Conservation (phyloP, 208 protist genomes). For the Trypanosoma avium region DNA sequence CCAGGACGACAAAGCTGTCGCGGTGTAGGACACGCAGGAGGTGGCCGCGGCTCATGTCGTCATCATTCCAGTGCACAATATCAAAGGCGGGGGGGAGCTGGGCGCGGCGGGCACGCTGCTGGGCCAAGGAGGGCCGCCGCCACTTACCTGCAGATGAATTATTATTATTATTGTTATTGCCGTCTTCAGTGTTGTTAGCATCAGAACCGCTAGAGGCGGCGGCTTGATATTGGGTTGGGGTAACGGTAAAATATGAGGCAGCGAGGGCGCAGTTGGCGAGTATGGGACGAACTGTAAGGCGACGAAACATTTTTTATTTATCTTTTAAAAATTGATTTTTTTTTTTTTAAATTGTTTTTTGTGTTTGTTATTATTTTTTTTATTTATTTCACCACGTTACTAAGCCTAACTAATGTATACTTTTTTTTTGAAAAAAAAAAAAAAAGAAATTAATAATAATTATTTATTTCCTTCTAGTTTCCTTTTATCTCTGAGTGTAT, state of each 20-base stretch:
- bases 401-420: too few species aligned
- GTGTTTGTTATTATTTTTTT: not conserved
- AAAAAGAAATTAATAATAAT: too few species aligned
- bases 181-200: not conserved
- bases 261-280: conserved; percentile 2
- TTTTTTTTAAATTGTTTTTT: not conserved
- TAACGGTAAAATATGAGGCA: conserved; percentile 6
- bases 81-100: conserved; percentile 77
- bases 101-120: conserved; percentile 33
- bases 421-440: too few species aligned
- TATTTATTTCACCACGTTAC: not conserved
- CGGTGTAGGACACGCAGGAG: conserved; percentile 78
- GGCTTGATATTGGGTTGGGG: conserved; percentile 21
- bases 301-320: conserved; percentile 38
- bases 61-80: conserved; percentile 86
- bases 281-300: conserved; percentile 11
- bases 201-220: conserved; percentile 9
- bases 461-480: too few species aligned
- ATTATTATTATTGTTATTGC: conserved; percentile 21
- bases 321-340: not conserved
- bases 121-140: conserved; percentile 22
- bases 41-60: conserved; percentile 56
- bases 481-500: too few species aligned
- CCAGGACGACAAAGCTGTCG: conserved; percentile 75
- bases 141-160: conserved; percentile 18